These are phyloP conservation scores for Hypericum perforatum DNA, from an alignment of 345 rosid genomes.

Conservation along the genomic window DNA sequence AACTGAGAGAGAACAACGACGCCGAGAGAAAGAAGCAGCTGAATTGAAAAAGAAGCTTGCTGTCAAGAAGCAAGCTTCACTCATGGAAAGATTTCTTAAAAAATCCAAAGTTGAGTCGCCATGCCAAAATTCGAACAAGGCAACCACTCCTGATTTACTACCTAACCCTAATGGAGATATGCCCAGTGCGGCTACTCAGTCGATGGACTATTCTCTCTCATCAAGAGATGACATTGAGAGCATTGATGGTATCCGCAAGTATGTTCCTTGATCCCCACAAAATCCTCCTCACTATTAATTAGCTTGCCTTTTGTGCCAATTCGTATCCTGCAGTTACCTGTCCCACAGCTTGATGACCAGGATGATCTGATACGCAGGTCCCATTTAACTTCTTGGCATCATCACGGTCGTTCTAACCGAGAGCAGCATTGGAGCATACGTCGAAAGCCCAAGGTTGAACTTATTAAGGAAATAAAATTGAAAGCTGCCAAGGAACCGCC, in stretches of 20 bases:
- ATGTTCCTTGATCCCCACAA: slow-evolving; percentile 11
- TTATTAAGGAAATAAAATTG: slow-evolving; percentile 66
- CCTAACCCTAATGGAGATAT: slow-evolving; percentile 24
- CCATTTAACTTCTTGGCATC: slow-evolving; percentile 67
- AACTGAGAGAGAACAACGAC: slow-evolving; percentile 58
- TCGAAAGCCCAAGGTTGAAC: slow-evolving; percentile 50
- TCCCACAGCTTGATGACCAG: neutral
- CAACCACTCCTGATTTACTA: slow-evolving; percentile 12
- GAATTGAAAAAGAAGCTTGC: slow-evolving; percentile 50
- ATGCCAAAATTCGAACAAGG: slow-evolving; percentile 19
- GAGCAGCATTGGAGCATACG: slow-evolving; percentile 74
- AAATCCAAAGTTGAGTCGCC: slow-evolving; percentile 36
- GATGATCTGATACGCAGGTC: slow-evolving; percentile 33
- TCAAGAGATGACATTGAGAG: slow-evolving; percentile 32
- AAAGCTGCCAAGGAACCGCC: slow-evolving; percentile 26
- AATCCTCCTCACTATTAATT: neutral
- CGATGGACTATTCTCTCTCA: slow-evolving; percentile 52
- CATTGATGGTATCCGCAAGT: slow-evolving; percentile 59
- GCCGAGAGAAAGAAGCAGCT: slow-evolving; percentile 64
- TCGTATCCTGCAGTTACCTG: neutral
- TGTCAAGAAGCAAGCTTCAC: slow-evolving; percentile 74
- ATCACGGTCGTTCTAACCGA: slow-evolving; percentile 30
- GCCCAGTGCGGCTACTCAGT: slow-evolving; percentile 29
- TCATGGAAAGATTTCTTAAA: slow-evolving; percentile 82
- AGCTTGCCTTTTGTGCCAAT: neutral